phyloP scores from a whole-genome alignment of 192 early-diverging fungal genomes.

The Linnemannia elongata region DNA sequence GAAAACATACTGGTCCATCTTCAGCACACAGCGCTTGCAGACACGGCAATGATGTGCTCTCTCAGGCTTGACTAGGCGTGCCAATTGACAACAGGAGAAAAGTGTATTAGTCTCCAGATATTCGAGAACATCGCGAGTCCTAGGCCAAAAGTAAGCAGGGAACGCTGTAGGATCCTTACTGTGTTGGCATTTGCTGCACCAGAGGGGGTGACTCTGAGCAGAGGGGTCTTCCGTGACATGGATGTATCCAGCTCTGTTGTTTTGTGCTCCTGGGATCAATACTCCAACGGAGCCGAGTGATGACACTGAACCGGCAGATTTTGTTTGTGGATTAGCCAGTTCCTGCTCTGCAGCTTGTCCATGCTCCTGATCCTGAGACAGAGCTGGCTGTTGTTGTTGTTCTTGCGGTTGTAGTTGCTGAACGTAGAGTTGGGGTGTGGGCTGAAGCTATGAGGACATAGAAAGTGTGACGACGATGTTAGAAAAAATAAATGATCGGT shows the following conservation, averaged over 20 bases:
- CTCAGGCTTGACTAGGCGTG: constrained; percentile 61
- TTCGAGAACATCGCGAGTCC: too few relatives aligned
- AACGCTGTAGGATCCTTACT: constrained; percentile 16
- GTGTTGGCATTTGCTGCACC: constrained; percentile 55
- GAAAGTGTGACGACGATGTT: neutral
- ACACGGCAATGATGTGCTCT: constrained; percentile 68
- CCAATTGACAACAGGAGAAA: neutral
- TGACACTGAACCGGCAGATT: neutral
- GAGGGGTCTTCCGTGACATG: constrained; percentile 44
- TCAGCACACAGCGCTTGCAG: constrained; percentile 68
- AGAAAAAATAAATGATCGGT: neutral
- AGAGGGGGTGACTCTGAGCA: constrained; percentile 39
- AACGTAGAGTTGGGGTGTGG: neutral
- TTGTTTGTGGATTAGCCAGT: neutral
- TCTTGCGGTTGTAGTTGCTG: neutral
- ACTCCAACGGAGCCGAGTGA: constrained; percentile 9
- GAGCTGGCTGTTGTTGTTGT: neutral
- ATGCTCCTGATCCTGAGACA: constrained; percentile 11
- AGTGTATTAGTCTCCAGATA: neutral
- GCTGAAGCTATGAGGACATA: constrained; percentile 3
- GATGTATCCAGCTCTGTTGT: constrained; percentile 42
- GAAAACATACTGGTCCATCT: constrained; percentile 72
- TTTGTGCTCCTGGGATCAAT: constrained; percentile 48
- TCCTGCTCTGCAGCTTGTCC: constrained; percentile 9
- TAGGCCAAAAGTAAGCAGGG: neutral